phyloP scores from a whole-genome alignment of 2,329 filamentous ascomycete genomes.

The Xylariomycetidae sp. region DNA sequence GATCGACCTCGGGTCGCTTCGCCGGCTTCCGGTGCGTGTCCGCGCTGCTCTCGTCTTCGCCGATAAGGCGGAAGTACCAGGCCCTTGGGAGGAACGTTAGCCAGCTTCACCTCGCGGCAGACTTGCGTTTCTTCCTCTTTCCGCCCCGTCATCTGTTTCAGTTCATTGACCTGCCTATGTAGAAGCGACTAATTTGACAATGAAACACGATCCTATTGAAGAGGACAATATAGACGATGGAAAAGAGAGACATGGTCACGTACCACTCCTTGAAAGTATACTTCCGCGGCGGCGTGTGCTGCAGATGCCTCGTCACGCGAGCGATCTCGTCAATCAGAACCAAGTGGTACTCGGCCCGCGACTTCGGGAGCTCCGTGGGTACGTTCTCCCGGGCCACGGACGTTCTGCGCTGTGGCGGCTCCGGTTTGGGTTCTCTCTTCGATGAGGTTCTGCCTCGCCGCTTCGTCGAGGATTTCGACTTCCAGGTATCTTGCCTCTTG shows the following conservation, averaged over 20 bases:
- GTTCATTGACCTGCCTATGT: too few species aligned
- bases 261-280: constrained; percentile 58
- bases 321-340: constrained; percentile 71
- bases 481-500: not conserved
- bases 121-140: too few species aligned
- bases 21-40: constrained; percentile 41
- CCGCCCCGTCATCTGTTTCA: too few species aligned
- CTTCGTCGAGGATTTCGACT: not conserved
- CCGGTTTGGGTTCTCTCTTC: constrained; percentile 4
- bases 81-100: too few species aligned
- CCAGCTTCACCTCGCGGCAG: too few species aligned
- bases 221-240: too few species aligned
- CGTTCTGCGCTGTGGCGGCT: too few species aligned
- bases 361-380: constrained; percentile 35
- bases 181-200: too few species aligned
- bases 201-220: too few species aligned
- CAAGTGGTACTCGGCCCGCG: constrained; percentile 50
- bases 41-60: constrained; percentile 53
- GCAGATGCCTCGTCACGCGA: constrained; percentile 59
- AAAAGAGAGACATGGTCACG: constrained; percentile 11
- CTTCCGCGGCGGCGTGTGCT: constrained; percentile 50
- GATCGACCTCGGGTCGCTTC: constrained; percentile 9
- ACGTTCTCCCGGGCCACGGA: constrained; percentile 25
- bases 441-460: constrained; percentile 2
- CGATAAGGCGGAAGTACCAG: constrained; percentile 76